phyloP scores from a whole-genome alignment of 2,329 filamentous ascomycete species.

The Fusarium hainanense region DNA sequence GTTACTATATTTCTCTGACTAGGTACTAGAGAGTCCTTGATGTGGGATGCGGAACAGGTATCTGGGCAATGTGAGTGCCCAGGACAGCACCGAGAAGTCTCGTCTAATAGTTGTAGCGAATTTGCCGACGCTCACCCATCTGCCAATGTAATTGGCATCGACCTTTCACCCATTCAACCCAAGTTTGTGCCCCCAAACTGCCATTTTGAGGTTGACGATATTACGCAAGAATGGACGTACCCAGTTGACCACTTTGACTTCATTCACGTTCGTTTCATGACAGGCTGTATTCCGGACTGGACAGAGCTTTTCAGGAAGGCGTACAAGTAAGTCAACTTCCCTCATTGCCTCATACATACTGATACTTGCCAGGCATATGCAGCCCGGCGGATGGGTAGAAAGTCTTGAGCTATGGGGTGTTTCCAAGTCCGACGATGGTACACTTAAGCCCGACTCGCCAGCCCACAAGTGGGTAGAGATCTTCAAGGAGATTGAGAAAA shows the following conservation, averaged over 20 bases:
- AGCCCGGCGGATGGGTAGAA: conserved; percentile 39
- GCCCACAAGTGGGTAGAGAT: conserved; percentile 20
- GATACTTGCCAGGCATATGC: conserved; percentile 5
- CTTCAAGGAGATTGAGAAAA: conserved; percentile 15
- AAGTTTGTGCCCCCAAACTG: conserved; percentile 69
- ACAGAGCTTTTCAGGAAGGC: conserved; percentile 60
- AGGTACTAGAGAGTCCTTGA: conserved; percentile 38
- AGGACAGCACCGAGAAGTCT: neutral
- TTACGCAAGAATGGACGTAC: conserved; percentile 62
- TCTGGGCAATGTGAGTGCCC: conserved; percentile 50
- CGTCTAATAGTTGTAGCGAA: conserved; percentile 30
- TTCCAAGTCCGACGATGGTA: conserved; percentile 43
- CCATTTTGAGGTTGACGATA: conserved; percentile 72
- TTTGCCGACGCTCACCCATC: conserved; percentile 57
- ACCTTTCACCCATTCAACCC: conserved; percentile 69
- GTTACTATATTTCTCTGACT: accelerated
- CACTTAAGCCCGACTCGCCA: conserved; percentile 10
- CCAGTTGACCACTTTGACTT: conserved; percentile 63
- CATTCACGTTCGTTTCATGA: conserved; percentile 66
- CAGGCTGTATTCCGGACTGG: conserved; percentile 66
- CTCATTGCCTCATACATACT: conserved; percentile 45
- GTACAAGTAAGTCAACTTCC: conserved; percentile 55
- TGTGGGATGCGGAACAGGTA: conserved; percentile 53
- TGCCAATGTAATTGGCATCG: conserved; percentile 62
- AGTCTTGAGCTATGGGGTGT: conserved; percentile 37